Evolutionary conservation across 2,329 filamentous ascomycete genomes (phyloP), one percentile per base, ranked within the genome.

Genomic region (Fonsecaea pedrosoi): DNA sequence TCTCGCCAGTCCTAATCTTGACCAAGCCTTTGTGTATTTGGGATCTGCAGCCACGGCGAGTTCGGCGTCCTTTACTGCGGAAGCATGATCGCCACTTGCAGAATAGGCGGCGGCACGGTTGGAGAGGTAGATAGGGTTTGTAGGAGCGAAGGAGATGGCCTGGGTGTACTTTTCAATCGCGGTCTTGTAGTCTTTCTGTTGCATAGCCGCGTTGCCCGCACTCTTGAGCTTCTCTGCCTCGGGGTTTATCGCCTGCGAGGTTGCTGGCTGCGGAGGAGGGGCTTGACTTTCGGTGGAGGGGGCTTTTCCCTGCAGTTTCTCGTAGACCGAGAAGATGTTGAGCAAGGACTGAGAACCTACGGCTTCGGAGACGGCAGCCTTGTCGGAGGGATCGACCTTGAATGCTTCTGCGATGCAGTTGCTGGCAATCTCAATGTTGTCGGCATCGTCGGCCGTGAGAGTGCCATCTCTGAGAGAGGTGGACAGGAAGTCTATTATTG

Each of bases 1-100:
- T 69, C 90, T 88, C 53, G 95, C 95, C 45, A 98, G 89, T 21
- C 95, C 95, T 21, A 99, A 86, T 69, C 95, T 88, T 73, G 91
- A 95, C 95, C 95, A 99, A 15, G 93, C 95, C 83, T 99, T 98
- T 72, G 94, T 96, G 84, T 98, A 99, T 78, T 88, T 89, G 12
- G 95, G 92, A 79, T 99, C 95, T 62, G 93, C 86, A 65, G 88
- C 87, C 64, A 95, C 92, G 63, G 95, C 95, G 71, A 95, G 87
- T 82, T 98, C 94, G 55, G 95, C 95, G 78, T 99, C 95, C 69
- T 89, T 85, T 74, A 88, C 89, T 12, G 95, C 95, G 69, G 91
- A 89, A 69, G 90, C 88, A 82, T 98, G 94, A 80, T 97, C 89
- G 73, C 89, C 87, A 69, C 88, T 88, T 25, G 92, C 94, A 34